Base-by-base conservation (phyloP, 192 early-diverging fungal species). In the Entomortierella parvispora region DNA sequence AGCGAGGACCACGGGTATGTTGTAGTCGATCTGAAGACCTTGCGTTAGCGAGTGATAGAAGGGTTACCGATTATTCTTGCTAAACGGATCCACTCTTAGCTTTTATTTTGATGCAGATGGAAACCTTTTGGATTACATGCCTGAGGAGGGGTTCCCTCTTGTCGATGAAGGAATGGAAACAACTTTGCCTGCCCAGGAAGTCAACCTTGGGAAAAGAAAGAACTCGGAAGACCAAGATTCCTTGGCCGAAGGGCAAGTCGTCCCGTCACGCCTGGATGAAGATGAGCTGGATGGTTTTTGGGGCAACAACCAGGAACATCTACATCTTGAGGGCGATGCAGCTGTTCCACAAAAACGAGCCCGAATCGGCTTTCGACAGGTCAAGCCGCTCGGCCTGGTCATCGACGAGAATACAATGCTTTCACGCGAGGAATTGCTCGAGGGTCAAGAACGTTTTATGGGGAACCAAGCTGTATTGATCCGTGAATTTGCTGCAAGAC, bases 101-200 rank as follows among this genome's bases (percentile, higher is more conserved):
- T 22, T 77, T 10, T 77, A 64, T 45, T 28, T 77, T 7, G 74
- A 77, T 45, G 37, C 58, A 2, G 66, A 77, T 0, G 74, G 74
- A 7, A 77, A 77, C 33, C 23, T 77, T 10, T 49, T 68, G 7
- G 65, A 63, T 2, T 32, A 62, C 31, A 42, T 52, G 29, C 66
- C 65, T 11, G 48, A 54, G 3, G 14, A 59, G 22, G 60, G 43
- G 10, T 54, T 71, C 23, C 28, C 6, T 29, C 23, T 53, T 6
- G 46, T 11, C 2, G 54, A 63, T 56, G 18, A 28, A 1, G 34
- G n/a, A 10, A 22, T 6, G 0, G 34, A 2, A 17, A 40, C 28
- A 4, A 33, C 53, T 14, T 23, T 29, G 4, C 12, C 44, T 12
- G 54, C 1, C 3, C 25, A 11, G 1, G 9, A 1, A 18, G 22